These are phyloP conservation scores for Phytophthora colocasiae DNA, from an alignment of 352 stramenopile genomes.

Conservation along the genomic window DNA sequence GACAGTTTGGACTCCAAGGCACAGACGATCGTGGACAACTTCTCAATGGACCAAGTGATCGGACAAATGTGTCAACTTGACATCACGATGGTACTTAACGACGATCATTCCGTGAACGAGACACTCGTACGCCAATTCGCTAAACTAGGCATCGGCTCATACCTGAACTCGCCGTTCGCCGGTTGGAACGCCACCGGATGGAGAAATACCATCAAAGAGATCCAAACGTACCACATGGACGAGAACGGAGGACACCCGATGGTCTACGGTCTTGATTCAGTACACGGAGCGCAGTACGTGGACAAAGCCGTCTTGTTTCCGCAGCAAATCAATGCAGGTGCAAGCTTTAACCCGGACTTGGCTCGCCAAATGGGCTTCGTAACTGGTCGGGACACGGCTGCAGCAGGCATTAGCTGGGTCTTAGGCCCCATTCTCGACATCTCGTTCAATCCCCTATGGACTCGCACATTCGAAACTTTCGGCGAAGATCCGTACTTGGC, in stretches of 20 bases:
- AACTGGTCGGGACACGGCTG: slow-evolving; percentile 83
- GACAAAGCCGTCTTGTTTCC: slow-evolving; percentile 80
- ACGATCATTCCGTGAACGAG: slow-evolving; percentile 33
- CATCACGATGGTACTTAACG: slow-evolving; percentile 73
- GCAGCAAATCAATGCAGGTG: slow-evolving; percentile 87
- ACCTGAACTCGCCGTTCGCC: slow-evolving; percentile 76
- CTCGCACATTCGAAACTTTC: slow-evolving; percentile 92
- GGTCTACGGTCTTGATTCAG: slow-evolving; percentile 89
- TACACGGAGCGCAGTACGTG: slow-evolving; percentile 90
- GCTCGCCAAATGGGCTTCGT: slow-evolving; percentile 63
- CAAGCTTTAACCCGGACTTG: slow-evolving; percentile 86
- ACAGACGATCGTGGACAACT: slow-evolving; percentile 31
- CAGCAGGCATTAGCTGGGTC: slow-evolving; percentile 87
- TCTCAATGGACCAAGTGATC: slow-evolving; percentile 53
- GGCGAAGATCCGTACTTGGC: slow-evolving; percentile 88
- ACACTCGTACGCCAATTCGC: slow-evolving; percentile 51
- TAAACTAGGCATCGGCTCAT: slow-evolving; percentile 79
- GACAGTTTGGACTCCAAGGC: slow-evolving; percentile 22
- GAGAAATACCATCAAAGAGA: slow-evolving; percentile 60
- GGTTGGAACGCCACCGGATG: slow-evolving; percentile 55
- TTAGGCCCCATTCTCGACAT: slow-evolving; percentile 88
- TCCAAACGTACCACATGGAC: slow-evolving; percentile 80
- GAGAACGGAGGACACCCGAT: slow-evolving; percentile 63
- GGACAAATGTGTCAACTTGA: slow-evolving; percentile 93
- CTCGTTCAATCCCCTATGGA: slow-evolving; percentile 85